Percentiles rank a stretch among this genome's conserved stretches.
These are phyloP conservation scores for Borealophlyctis nickersoniae DNA, from an alignment of 192 early-diverging fungal genomes.

Conservation along the genomic window DNA sequence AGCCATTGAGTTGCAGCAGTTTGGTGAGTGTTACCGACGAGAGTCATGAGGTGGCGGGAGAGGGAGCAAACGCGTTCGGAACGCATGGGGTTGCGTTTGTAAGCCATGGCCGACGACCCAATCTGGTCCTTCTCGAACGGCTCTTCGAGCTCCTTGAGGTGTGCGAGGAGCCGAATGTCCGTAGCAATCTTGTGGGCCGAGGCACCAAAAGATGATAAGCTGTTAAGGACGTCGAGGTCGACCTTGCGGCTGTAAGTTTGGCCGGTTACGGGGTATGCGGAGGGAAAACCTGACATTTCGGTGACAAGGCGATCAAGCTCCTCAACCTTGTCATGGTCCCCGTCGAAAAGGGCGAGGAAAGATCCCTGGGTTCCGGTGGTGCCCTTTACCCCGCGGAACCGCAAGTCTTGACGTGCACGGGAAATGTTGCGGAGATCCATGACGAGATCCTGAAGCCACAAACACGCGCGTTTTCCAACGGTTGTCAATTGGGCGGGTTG, in stretches of 20 bases:
- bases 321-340: constrained; percentile 92
- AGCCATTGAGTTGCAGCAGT: constrained; percentile 95
- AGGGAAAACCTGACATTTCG: constrained; percentile 78
- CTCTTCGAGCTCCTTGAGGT: constrained; percentile 97
- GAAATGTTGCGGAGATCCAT: constrained; percentile 94
- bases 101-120: constrained; percentile 97
- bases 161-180: constrained; percentile 92
- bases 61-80: constrained; percentile 96
- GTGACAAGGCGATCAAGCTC: constrained; percentile 87
- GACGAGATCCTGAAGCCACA: constrained; percentile 96
- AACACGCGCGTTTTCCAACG: constrained; percentile 92
- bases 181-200: constrained; percentile 96
- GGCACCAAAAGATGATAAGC: constrained; percentile 89
- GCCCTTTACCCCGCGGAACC: constrained; percentile 95
- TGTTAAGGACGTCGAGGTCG: constrained; percentile 84
- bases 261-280: constrained; percentile 87
- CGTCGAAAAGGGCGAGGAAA: constrained; percentile 92
- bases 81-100: constrained; percentile 99
- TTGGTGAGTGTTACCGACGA: constrained; percentile 80
- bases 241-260: constrained; percentile 99
- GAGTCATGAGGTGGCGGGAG: constrained; percentile 89
- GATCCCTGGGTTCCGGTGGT: constrained; percentile 99
- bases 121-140: constrained; percentile 99
- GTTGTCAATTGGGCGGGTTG: constrained; percentile 98
- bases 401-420: constrained; percentile 81